Base-by-base conservation (phyloP, 176 grass and related monocot species). In the Eragrostis nindensis region DNA sequence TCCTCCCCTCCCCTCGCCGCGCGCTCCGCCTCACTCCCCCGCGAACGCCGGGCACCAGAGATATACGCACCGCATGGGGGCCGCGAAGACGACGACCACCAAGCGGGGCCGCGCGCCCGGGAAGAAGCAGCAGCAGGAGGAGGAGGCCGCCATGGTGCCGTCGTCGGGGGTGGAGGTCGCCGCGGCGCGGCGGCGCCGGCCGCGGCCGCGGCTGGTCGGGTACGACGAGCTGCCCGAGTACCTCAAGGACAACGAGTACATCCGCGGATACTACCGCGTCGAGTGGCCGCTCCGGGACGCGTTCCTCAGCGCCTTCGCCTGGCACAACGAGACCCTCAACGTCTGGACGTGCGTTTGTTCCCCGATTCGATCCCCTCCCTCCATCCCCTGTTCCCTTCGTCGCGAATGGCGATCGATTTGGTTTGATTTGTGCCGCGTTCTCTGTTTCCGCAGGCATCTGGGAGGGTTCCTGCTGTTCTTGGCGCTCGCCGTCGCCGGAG, bases 311-410 rank as follows among this genome's bases (percentile, higher is more conserved):
- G 86, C 84, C 86, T 99, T 99, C 93, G 59, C 93, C 62, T 99
- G 96, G 96, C 96, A 99, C 90, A 95, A 93, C 84, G 92, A 99
- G 86, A 99, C 93, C n/a, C 96, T 99, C 82, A 99, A 99, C 54
- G 80, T 99, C 87, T 99, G 92, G 96, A 99, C 96, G 92, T 99
- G 81, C 65, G 39, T 44, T n/a, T n/a, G n/a, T n/a, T 14, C 15
- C 11, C 15, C 70, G 70, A 72, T 52, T 72, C 45, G 22, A 47
- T 70, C 49, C 75, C 15, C 22, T n/a, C n/a, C n/a, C n/a, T n/a
- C 14, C 0, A 0, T 26, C 6, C 24, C 0, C 24, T 14, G 0
- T 29, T 63, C 26, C 5, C 15, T 5, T 21, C 18, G 52, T 21
- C 11, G 16, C 18, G 49, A 6, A 52, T 1, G 54, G 7, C 3